These are phyloP conservation scores for Linderniella brevidens DNA, from an alignment of 257 asterid species.

Conservation along the genomic window DNA sequence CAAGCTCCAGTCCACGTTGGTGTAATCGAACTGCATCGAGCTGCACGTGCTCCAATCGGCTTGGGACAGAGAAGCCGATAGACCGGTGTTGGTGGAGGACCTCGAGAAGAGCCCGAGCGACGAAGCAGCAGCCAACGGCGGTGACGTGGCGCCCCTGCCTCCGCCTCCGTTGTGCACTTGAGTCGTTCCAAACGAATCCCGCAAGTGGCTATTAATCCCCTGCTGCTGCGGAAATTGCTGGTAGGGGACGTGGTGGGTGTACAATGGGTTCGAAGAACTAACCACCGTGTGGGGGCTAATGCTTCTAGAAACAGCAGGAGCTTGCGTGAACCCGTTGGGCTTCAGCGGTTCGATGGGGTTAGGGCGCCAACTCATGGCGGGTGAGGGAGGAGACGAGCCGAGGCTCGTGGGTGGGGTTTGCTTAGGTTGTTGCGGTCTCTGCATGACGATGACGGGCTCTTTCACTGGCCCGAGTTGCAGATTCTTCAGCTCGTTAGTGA, in stretches of 20 bases:
- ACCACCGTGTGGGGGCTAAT: conserved; percentile 21
- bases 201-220: conserved; percentile 7
- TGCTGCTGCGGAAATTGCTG: background rate
- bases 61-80: conserved; percentile 29
- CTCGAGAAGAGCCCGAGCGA: conserved; percentile 55
- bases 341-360: conserved; percentile 17
- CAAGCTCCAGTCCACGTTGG: conserved; percentile 51
- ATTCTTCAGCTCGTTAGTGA: conserved; percentile 37
- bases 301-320: conserved; percentile 25
- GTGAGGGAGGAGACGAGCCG: conserved; percentile 35
- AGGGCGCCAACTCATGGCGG: conserved; percentile 33
- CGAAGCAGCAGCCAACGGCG: conserved; percentile 42
- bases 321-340: conserved; percentile 22
- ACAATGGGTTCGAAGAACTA: conserved; percentile 21
- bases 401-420: conserved; percentile 25
- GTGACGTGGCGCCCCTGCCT: conserved; percentile 26
- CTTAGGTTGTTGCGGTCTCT: conserved; percentile 31
- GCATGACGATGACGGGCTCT: conserved; percentile 42
- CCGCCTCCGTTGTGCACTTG: conserved; percentile 24
- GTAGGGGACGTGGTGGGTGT: conserved; percentile 16
- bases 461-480: conserved; percentile 41
- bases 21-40: conserved; percentile 30
- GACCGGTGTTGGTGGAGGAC: conserved; percentile 15
- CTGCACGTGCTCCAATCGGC: conserved; percentile 44
- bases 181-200: conserved; percentile 16